Evolutionary conservation across 306 rosid species (phyloP).

Genomic region (Hippophae tibetana): DNA sequence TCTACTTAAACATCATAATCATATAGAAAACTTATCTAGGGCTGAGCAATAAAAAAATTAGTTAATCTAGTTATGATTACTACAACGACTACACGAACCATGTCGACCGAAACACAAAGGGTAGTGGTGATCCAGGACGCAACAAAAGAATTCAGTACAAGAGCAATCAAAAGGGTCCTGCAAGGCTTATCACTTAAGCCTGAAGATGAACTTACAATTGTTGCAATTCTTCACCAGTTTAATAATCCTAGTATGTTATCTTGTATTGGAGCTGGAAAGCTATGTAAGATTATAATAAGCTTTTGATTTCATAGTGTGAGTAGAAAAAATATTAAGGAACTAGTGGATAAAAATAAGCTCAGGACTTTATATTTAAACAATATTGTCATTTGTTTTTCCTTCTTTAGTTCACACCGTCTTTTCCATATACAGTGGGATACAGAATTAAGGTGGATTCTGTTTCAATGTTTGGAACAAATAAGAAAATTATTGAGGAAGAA

Average conservation of each 20-base stretch:
- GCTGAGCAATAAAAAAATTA: not conserved
- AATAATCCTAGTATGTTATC: constrained; percentile 65
- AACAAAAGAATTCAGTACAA: constrained; percentile 45
- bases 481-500: constrained; percentile 30
- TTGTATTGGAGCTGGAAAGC: constrained; percentile 29
- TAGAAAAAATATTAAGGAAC: not conserved
- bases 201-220: constrained; percentile 59
- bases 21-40: not conserved
- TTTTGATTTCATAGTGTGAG: not conserved
- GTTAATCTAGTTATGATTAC: not conserved
- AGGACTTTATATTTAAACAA: not conserved
- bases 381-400: constrained; percentile 6
- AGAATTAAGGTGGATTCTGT: constrained; percentile 34
- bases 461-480: constrained; percentile 34
- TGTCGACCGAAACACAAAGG: constrained; percentile 25
- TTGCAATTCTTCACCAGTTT: constrained; percentile 65
- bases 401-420: not conserved
- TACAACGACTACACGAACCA: not conserved
- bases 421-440: constrained; percentile 51
- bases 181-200: constrained; percentile 27
- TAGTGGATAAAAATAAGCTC: not conserved
- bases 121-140: constrained; percentile 70
- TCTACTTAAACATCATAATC: not conserved
- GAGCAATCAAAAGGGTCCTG: constrained; percentile 36
- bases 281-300: constrained; percentile 29